Evolutionary conservation across 257 asterid species (phyloP).

Genomic region (Nicotiana otophora): DNA sequence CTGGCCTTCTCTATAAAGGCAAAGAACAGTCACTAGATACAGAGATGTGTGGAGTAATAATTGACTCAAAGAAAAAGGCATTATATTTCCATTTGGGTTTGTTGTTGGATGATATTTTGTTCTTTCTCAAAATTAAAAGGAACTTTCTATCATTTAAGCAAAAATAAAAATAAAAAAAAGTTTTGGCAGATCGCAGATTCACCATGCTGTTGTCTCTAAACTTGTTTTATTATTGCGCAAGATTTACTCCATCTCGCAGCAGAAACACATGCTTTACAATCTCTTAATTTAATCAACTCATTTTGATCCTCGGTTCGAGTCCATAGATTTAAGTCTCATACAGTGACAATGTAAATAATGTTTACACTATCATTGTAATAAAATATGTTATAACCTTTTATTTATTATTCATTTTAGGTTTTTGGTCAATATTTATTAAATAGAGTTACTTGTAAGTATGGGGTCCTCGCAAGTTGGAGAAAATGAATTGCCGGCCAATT

Average conservation of each 20-base stretch:
- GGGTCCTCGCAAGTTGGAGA: neutral
- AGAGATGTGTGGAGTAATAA: neutral
- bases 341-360: neutral
- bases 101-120: neutral
- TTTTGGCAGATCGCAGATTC: neutral
- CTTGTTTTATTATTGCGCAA: neutral
- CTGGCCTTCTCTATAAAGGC: neutral
- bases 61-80: neutral
- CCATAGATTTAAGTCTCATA: neutral
- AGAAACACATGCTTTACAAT: neutral
- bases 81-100: no score
- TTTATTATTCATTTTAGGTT: neutral
- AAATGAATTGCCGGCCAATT: neutral
- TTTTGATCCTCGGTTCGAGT: neutral
- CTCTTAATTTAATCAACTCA: neutral
- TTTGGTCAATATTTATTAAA: neutral
- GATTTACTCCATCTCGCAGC: neutral
- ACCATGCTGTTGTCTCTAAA: neutral
- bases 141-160: neutral
- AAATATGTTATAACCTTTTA: neutral
- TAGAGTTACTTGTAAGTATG: neutral
- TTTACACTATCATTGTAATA: neutral
- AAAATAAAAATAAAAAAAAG: neutral
- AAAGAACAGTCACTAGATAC: neutral
- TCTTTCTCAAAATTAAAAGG: neutral